A percentile compares a stretch with the other conserved stretches of the same genome.
Evolutionary conservation across 164 flowering plant species (phyloP).

Genomic region (Tetracentron sinense): DNA sequence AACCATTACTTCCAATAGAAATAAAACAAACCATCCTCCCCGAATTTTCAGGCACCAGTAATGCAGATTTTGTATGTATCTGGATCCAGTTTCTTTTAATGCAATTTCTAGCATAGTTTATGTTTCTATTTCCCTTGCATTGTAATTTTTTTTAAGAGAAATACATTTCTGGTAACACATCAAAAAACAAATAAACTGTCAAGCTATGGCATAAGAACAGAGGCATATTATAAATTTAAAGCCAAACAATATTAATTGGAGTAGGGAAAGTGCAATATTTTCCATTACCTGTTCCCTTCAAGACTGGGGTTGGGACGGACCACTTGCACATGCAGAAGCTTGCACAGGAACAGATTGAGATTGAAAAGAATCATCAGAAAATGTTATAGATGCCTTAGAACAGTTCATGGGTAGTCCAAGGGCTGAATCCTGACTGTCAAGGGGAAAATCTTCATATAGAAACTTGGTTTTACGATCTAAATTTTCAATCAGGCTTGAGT

Average conservation of each 20-base stretch:
- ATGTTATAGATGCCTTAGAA: conserved; percentile 19
- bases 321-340: conserved; percentile 18
- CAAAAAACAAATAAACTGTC: no score
- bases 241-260: background rate
- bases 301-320: conserved; percentile 6
- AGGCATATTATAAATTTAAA: background rate
- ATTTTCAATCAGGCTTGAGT: conserved; percentile 9
- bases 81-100: no score
- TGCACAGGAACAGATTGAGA: conserved; percentile 23
- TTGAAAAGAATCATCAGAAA: conserved; percentile 23
- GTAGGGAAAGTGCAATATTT: background rate
- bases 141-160: no score
- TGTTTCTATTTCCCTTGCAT: no score
- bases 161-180: no score
- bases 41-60: no score
- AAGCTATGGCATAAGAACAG: background rate
- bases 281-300: conserved; percentile 20
- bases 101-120: no score
- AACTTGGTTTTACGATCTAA: conserved; percentile 10
- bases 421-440: conserved; percentile 22
- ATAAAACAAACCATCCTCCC: no score
- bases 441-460: conserved; percentile 9
- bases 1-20: background rate
- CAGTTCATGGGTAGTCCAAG: conserved; percentile 16
- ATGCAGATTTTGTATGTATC: no score